phyloP scores from a whole-genome alignment of 2,329 filamentous ascomycete genomes.

The Didymella pomorum region DNA sequence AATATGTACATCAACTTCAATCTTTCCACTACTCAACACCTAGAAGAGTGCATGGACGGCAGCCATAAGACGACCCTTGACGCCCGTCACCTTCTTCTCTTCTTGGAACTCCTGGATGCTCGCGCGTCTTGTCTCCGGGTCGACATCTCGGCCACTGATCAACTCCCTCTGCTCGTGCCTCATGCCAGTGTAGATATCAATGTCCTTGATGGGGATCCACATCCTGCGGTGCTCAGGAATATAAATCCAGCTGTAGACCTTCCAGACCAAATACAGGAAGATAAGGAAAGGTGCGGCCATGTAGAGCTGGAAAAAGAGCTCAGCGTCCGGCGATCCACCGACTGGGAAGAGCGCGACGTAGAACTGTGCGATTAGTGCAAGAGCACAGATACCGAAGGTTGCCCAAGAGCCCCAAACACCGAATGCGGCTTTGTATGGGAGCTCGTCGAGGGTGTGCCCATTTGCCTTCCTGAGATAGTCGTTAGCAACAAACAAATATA shows the following conservation, averaged over 20 bases:
- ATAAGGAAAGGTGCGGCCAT: slow-evolving; percentile 55
- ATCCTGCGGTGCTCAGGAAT: slow-evolving; percentile 32
- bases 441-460: slow-evolving; percentile 49
- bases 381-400: slow-evolving; percentile 44
- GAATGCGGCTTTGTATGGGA: slow-evolving; percentile 50
- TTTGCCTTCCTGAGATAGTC: slow-evolving; percentile 7
- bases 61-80: slow-evolving; percentile 4
- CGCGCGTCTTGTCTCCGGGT: slow-evolving; percentile 11
- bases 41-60: slow-evolving; percentile 1
- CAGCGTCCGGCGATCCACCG: slow-evolving; percentile 36
- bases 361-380: slow-evolving; percentile 50
- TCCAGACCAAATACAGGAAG: slow-evolving; percentile 59
- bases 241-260: slow-evolving; percentile 40
- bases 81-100: slow-evolving; percentile 13
- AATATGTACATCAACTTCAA: neutral
- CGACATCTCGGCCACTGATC: slow-evolving; percentile 19
- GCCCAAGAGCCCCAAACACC: slow-evolving; percentile 49
- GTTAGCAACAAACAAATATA: neutral
- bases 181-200: slow-evolving; percentile 45
- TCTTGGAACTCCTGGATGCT: slow-evolving; percentile 18
- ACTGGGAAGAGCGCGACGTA: slow-evolving; percentile 46
- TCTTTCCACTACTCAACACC: neutral
- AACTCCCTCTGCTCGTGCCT: slow-evolving; percentile 25
- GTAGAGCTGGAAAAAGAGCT: slow-evolving; percentile 56
- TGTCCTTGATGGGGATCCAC: slow-evolving; percentile 39